Percentiles rank a stretch among this genome's conserved stretches.
Evolutionary conservation across 1,284 basidiomycete species (phyloP).

Genomic region (Paramarasmius palmivorus): DNA sequence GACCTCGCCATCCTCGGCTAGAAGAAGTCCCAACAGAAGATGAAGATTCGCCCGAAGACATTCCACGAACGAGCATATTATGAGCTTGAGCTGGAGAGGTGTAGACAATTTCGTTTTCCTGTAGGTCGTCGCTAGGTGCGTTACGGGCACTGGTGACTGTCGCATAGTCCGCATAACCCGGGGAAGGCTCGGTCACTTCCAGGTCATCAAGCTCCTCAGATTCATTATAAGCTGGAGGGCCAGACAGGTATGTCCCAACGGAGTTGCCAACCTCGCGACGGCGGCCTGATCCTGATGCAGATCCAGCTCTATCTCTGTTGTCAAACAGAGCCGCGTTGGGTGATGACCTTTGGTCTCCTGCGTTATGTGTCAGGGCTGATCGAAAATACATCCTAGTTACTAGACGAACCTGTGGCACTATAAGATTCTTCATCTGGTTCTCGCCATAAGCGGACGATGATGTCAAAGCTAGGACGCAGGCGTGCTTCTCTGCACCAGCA

Average conservation of each 20-base stretch:
- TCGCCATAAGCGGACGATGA: slow-evolving; percentile 17
- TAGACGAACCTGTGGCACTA: neutral
- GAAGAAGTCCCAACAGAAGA: no score
- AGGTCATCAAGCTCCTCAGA: neutral
- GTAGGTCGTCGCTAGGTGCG: neutral
- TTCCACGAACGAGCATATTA: neutral
- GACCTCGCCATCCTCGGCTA: no score
- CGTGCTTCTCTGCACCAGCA: slow-evolving; percentile 23
- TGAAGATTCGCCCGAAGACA: no score
- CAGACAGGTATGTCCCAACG: neutral
- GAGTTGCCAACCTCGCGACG: neutral
- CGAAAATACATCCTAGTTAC: no score
- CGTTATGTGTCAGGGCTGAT: neutral
- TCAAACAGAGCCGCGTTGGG: neutral
- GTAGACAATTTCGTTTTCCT: neutral
- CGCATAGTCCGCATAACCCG: neutral
- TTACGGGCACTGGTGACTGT: neutral
- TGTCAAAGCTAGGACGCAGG: slow-evolving; percentile 26
- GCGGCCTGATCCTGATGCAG: neutral
- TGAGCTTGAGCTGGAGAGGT: neutral
- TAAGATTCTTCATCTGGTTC: neutral
- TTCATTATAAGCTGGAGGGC: neutral
- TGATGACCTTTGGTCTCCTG: neutral
- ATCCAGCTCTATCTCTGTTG: neutral
- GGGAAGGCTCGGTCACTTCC: neutral